These are phyloP conservation scores for Penicillium sp. DNA, from an alignment of 2,329 filamentous ascomycete species.

Conservation along the genomic window DNA sequence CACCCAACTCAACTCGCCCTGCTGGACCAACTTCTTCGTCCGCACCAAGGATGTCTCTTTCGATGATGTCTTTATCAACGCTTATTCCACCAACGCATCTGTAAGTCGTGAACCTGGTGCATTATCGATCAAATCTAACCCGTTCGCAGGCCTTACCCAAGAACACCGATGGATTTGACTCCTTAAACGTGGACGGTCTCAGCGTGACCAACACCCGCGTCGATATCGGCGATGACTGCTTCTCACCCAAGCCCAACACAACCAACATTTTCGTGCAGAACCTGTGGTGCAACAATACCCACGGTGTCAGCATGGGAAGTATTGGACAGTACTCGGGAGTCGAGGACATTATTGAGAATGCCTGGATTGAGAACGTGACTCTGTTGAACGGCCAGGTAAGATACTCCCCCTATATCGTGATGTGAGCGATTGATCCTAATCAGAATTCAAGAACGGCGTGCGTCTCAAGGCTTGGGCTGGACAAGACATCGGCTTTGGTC, in stretches of 20 bases:
- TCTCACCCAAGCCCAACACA: slow-evolving; percentile 61
- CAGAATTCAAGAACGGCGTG: slow-evolving; percentile 51
- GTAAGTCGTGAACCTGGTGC: slow-evolving; percentile 16
- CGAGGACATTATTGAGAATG: slow-evolving; percentile 57
- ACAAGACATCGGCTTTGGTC: slow-evolving; percentile 57
- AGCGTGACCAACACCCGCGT: slow-evolving; percentile 53
- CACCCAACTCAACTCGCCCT: slow-evolving; percentile 60
- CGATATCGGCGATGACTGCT: slow-evolving; percentile 61
- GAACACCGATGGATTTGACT: slow-evolving; percentile 65
- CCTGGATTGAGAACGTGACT: slow-evolving; percentile 60
- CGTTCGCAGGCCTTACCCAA: slow-evolving; percentile 49
- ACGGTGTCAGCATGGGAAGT: slow-evolving; percentile 59
- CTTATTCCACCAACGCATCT: slow-evolving; percentile 51
- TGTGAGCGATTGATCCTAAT: slow-evolving; percentile 21
- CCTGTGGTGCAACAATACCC: slow-evolving; percentile 61
- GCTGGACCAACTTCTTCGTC: slow-evolving; percentile 65
- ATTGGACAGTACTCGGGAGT: slow-evolving; percentile 59
- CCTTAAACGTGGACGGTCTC: slow-evolving; percentile 57
- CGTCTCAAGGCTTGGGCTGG: slow-evolving; percentile 64
- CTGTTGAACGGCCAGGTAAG: slow-evolving; percentile 51
- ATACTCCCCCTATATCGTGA: background rate
- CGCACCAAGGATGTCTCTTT: slow-evolving; percentile 57
- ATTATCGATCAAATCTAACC: background rate
- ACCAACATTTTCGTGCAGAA: slow-evolving; percentile 59
- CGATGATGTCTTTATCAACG: slow-evolving; percentile 56